phyloP scores from a whole-genome alignment of 352 stramenopile species.

The Hyaloperonospora arabidopsidis region DNA sequence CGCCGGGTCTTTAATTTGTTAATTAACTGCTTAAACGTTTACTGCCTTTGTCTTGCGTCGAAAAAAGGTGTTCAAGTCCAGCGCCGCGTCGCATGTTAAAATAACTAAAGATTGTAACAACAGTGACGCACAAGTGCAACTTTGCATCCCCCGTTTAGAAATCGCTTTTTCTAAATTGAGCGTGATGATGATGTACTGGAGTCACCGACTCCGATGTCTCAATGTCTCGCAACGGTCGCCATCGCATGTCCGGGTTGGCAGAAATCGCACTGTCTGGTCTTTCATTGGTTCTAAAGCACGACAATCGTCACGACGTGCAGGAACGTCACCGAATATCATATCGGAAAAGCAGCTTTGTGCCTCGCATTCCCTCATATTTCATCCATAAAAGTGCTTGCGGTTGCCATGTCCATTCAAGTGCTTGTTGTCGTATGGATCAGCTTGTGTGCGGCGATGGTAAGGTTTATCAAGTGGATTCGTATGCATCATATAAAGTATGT shows the following conservation, averaged over 20 bases:
- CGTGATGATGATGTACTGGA: no score
- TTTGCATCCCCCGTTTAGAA: no score
- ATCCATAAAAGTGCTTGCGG: no score
- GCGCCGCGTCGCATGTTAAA: no score
- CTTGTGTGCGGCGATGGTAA: slow-evolving; percentile 59
- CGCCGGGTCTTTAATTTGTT: no score
- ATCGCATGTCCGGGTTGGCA: slow-evolving; percentile 8
- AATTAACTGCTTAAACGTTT: no score
- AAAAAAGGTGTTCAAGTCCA: no score
- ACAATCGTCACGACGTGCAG: background rate
- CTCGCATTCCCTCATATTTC: background rate
- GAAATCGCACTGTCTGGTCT: slow-evolving; percentile 4
- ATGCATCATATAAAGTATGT: background rate
- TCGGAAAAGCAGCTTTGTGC: background rate
- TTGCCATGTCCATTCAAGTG: slow-evolving; percentile 44
- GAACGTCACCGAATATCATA: slow-evolving; percentile 19
- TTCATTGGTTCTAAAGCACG: slow-evolving; percentile 5
- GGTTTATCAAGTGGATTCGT: background rate
- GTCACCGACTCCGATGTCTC: no score
- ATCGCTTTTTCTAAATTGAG: no score
- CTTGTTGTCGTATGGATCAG: slow-evolving; percentile 52
- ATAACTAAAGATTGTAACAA: no score
- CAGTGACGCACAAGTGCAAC: no score
- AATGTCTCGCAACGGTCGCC: background rate
- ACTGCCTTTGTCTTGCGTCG: no score